Evolutionary conservation across 495 filamentous ascomycete genomes (phyloP), one percentile per base, ranked within the genome.

Genomic region (Neurospora pannonica): DNA sequence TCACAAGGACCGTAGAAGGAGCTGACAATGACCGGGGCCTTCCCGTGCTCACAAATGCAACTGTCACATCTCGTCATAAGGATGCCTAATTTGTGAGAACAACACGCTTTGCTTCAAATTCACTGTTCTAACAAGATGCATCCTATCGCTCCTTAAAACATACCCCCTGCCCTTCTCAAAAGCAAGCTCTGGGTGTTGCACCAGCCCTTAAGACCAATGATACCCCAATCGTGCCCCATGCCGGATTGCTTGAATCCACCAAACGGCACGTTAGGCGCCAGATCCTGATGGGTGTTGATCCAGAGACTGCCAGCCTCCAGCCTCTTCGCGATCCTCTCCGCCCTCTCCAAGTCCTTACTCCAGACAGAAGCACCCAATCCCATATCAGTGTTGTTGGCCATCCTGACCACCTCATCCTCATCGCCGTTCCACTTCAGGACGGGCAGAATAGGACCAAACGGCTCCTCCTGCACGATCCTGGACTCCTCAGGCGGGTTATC

Each of bases 301-400:
- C 86, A 91, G 28, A 91, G 88, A 28, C 78, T 85, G 4, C 89
- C 90, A 0, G 87, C 85, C 75, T 88, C 83, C 31, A 91, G 80
- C 40, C 82, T 81, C 19, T 82, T 74, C 0, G 87, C 89, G 37
- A 91, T 84, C 4, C 82, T 75, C 39, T 85, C 81, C 4, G 88
- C 89, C 7, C 82, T 79, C 36, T 78, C 83, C 3, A 89, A 37
- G 72, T 91, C 87, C 9, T 78, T 81, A n/a, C 83, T 85, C 82
- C 88, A 91, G 0, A 91, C 83, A 0, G 85, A 88, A 1, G 89
- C 86, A 3, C 88, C 90, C 3, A 92, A 82, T 0, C 89, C 90
- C 1, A 83, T 84, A 42, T 88, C 87, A 21, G 83, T 79, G 31
- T 85, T 81, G 79, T 92, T 92, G 1, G 88, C 88, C 38, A 87